Conservation (phyloP, 108 stramenopile genomes). For the Cyclostephanos tholiformis region DNA sequence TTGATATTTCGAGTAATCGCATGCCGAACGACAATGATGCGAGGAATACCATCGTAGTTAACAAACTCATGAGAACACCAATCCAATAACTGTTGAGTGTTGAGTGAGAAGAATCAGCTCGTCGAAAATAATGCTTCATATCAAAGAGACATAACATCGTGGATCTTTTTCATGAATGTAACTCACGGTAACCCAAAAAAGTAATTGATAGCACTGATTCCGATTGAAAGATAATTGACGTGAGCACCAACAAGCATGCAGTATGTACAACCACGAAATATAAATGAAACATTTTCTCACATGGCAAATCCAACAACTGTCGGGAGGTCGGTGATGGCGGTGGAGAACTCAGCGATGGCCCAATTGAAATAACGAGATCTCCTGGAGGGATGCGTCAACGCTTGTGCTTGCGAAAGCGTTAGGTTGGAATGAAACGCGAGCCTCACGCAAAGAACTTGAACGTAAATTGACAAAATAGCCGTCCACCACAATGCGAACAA, state of each 20-base stretch:
- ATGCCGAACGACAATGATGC: conserved; percentile 65
- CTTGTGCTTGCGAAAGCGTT: conserved; percentile 72
- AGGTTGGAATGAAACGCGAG: conserved; percentile 73
- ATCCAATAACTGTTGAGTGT: conserved; percentile 37
- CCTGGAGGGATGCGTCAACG: conserved; percentile 27
- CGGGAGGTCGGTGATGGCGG: conserved; percentile 79
- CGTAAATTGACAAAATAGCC: conserved; percentile 67
- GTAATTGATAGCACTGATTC: conserved; percentile 47
- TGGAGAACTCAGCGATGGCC: conserved; percentile 66
- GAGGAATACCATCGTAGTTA: conserved; percentile 79
- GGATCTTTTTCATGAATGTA: background rate
- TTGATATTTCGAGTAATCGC: conserved; percentile 66
- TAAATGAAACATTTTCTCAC: too few relatives aligned
- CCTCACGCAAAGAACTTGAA: conserved; percentile 79
- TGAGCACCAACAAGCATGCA: background rate
- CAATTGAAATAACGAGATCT: conserved; percentile 48
- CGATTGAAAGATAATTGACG: background rate
- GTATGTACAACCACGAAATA: too few relatives aligned
- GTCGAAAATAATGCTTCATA: background rate
- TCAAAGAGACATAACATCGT: background rate
- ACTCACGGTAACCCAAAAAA: conserved; percentile 62
- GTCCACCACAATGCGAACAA: conserved; percentile 77
- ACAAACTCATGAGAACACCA: conserved; percentile 52
- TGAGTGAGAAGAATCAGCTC: background rate
- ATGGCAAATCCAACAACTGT: conserved; percentile 78